Base-by-base conservation (phyloP, 805 yeast species). In the Saccharomycopsis fermentans region DNA sequence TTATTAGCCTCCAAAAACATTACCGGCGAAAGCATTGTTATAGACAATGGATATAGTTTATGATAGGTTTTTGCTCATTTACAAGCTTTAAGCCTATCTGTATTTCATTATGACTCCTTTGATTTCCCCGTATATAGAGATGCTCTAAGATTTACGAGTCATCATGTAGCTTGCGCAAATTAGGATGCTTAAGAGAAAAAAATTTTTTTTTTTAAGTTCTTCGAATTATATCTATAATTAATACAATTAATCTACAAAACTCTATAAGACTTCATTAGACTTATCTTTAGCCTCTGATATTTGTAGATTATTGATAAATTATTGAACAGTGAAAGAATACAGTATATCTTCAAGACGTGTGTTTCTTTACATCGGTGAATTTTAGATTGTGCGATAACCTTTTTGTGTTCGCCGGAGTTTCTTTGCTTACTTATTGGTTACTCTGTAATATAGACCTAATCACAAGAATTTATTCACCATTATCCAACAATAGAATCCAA, bases 21-120 rank as follows among this genome's bases (percentile, higher is more conserved):
- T 11, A 70, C 73, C 1, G 74, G 74, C 0, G 69, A 70, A 55
- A 63, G 64, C 35, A 32, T 71, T 0, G 66, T 68, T 1, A 61
- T 71, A 6, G 74, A 71, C 59, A 65, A 66, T 51, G 74, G 73
- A 16, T 59, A 56, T 19, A 37, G 59, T 8, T 24, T 62, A 14
- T 54, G 32, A 37, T 12, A 34, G 14, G 6, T 29, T 5, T 32
- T 32, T 2, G 9, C 35, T 32, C 12, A 32, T 32, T 32, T 32
- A 9, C 12, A 32, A 14, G 8, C 2, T 6, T 6, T 32, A 6
- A 32, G 12, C 35, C 12, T 32, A 32, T 32, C 2, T 32, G 2
- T 11, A 32, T 32, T 32, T 32, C 32, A 32, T 32, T 32, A 32
- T 32, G 35, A 6, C 35, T 32, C 35, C 35, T 32, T 6, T 32